These are phyloP conservation scores for Termitomyces bulborhizus DNA, from an alignment of 768 basidiomycete species.

Conservation along the genomic window DNA sequence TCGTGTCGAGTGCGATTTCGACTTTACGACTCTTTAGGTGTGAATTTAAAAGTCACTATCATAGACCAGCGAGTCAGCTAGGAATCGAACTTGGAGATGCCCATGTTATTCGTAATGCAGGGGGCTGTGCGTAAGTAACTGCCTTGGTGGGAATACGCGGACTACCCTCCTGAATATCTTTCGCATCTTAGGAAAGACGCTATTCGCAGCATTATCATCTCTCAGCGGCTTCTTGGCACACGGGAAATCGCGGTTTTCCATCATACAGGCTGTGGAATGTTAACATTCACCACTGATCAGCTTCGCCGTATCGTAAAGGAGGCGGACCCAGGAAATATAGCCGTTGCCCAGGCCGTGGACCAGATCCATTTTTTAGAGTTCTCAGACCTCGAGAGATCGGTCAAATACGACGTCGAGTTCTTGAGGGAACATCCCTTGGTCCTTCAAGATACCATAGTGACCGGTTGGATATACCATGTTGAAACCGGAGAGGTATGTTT, in stretches of 20 bases:
- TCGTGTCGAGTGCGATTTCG: background rate
- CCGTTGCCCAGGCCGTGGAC: conserved; percentile 25
- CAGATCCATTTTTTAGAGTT: conserved; percentile 54
- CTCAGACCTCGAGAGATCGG: conserved; percentile 40
- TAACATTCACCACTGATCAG: conserved; percentile 42
- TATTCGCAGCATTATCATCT: conserved; percentile 60
- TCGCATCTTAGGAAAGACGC: conserved; percentile 46
- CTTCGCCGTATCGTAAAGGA: background rate
- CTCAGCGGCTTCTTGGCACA: conserved; percentile 68
- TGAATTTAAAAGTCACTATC: conserved; percentile 2
- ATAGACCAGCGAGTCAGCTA: conserved; percentile 50
- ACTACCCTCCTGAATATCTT: background rate
- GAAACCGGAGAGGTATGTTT: background rate
- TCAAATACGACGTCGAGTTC: conserved; percentile 53
- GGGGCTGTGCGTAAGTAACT: conserved; percentile 49
- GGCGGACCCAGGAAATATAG: background rate
- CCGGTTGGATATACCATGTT: conserved; percentile 47
- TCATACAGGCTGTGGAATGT: conserved; percentile 73
- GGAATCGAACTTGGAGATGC: conserved; percentile 64
- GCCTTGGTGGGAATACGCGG: background rate
- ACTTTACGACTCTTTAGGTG: background rate
- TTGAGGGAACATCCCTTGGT: conserved; percentile 52
- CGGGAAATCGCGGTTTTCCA: conserved; percentile 62
- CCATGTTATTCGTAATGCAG: conserved; percentile 72
- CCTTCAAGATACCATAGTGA: conserved; percentile 44